These are phyloP conservation scores for Tuber microsphaerosporum DNA, from an alignment of 495 filamentous ascomycete species.

Conservation along the genomic window DNA sequence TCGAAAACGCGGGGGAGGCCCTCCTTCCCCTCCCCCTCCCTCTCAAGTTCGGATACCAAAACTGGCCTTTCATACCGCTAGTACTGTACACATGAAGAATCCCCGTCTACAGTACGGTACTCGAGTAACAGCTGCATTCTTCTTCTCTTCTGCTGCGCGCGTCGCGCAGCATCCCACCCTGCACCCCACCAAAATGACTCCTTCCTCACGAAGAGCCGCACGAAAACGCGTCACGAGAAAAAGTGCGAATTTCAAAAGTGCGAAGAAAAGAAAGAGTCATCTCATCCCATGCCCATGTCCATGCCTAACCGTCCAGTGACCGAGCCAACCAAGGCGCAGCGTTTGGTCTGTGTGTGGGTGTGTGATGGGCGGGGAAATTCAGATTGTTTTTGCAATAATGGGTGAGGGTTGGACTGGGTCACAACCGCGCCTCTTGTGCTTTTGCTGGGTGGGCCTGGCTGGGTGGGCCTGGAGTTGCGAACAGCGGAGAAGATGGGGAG, in stretches of 20 bases:
- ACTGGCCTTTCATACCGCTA: neutral
- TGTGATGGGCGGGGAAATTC: neutral
- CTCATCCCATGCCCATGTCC: neutral
- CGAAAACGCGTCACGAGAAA: neutral
- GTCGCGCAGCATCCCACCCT: neutral
- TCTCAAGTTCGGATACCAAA: neutral
- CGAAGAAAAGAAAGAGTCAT: constrained; percentile 1
- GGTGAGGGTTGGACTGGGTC: constrained; percentile 4
- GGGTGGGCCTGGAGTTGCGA: neutral
- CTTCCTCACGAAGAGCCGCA: neutral
- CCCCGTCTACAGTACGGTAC: too few species aligned
- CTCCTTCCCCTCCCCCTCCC: neutral
- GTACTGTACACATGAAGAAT: neutral
- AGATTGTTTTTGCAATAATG: neutral
- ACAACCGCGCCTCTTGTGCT: neutral
- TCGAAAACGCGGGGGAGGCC: neutral
- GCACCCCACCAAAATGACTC: constrained; percentile 4
- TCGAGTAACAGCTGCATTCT: neutral
- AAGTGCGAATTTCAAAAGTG: neutral
- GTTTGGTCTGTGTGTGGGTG: neutral
- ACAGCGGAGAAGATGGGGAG: neutral
- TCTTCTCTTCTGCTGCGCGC: neutral
- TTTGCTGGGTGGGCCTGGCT: neutral
- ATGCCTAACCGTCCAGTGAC: neutral
- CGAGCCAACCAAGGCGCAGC: constrained; percentile 2